Percentiles rank a stretch among this genome's conserved stretches.
phyloP scores from a whole-genome alignment of 2,329 filamentous ascomycete genomes.

The Penicillium freii region DNA sequence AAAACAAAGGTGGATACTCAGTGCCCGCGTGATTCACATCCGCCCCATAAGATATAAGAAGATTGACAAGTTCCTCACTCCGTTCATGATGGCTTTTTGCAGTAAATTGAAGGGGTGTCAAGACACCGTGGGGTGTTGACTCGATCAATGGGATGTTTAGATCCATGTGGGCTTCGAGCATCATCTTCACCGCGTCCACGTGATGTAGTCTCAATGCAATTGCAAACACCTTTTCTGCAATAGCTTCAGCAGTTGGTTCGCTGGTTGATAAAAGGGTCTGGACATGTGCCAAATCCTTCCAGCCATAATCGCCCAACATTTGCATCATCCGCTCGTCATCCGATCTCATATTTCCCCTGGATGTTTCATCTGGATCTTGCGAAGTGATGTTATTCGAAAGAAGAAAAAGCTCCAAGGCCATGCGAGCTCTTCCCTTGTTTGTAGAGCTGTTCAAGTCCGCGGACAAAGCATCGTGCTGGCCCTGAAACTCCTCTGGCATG shows the following conservation, averaged over 20 bases:
- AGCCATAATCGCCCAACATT: neutral
- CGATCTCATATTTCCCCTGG: neutral
- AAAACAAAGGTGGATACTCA: slow-evolving; percentile 1
- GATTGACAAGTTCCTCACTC: neutral
- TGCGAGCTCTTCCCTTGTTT: neutral
- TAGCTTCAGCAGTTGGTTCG: slow-evolving; percentile 19
- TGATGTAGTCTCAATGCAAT: slow-evolving; percentile 1
- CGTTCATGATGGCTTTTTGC: neutral
- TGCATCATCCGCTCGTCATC: neutral
- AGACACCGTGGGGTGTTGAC: neutral
- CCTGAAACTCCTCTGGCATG: slow-evolving; percentile 15
- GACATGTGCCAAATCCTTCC: neutral
- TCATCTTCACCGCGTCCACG: slow-evolving; percentile 1
- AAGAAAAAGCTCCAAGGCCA: slow-evolving; percentile 4
- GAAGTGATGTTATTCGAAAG: slow-evolving; percentile 16
- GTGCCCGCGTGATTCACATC: slow-evolving; percentile 9
- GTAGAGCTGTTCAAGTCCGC: slow-evolving; percentile 1
- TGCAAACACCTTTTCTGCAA: slow-evolving; percentile 13
- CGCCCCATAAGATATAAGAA: slow-evolving; percentile 12
- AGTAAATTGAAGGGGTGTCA: neutral
- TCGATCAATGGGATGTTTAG: neutral
- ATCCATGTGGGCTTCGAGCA: neutral
- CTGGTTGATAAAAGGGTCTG: slow-evolving; percentile 1
- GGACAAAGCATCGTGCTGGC: neutral
- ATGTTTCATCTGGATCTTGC: neutral